A percentile compares a stretch with the other conserved stretches of the same genome.
These are phyloP conservation scores for Penicillium concentricum DNA, from an alignment of 2,329 filamentous ascomycete genomes.

Conservation along the genomic window DNA sequence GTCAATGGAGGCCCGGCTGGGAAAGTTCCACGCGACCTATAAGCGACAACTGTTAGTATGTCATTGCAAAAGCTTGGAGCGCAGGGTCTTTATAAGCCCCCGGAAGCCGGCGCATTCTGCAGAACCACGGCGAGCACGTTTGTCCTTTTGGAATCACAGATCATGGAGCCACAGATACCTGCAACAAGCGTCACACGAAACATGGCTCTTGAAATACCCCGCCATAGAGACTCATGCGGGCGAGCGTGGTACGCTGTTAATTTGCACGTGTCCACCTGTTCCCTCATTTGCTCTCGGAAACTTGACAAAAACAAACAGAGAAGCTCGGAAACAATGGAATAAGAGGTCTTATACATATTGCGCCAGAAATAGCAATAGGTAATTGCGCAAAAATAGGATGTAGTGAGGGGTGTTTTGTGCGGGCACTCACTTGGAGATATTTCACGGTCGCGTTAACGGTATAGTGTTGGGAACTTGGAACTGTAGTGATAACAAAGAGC, in stretches of 20 bases:
- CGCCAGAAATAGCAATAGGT: neutral
- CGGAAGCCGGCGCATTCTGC: constrained; percentile 7
- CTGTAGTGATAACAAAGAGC: neutral
- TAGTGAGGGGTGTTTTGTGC: constrained; percentile 14
- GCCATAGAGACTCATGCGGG: neutral
- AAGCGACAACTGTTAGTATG: neutral
- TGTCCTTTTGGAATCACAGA: neutral
- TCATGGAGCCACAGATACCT: neutral
- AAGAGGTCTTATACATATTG: neutral
- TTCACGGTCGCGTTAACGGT: neutral
- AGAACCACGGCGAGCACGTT: neutral
- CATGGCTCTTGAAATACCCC: neutral
- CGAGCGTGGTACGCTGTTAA: neutral
- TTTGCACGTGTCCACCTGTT: constrained; percentile 14
- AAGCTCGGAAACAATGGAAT: neutral
- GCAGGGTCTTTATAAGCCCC: neutral
- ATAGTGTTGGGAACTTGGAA: neutral
- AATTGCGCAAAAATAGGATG: constrained; percentile 5
- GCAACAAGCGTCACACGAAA: neutral
- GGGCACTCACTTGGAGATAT: constrained; percentile 16
- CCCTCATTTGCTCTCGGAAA: neutral
- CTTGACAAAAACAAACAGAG: neutral
- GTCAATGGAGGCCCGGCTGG: neutral
- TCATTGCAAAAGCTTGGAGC: neutral
- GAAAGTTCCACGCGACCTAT: neutral